Conservation (phyloP, 306 rosid genomes). For the Medicago arabica region DNA sequence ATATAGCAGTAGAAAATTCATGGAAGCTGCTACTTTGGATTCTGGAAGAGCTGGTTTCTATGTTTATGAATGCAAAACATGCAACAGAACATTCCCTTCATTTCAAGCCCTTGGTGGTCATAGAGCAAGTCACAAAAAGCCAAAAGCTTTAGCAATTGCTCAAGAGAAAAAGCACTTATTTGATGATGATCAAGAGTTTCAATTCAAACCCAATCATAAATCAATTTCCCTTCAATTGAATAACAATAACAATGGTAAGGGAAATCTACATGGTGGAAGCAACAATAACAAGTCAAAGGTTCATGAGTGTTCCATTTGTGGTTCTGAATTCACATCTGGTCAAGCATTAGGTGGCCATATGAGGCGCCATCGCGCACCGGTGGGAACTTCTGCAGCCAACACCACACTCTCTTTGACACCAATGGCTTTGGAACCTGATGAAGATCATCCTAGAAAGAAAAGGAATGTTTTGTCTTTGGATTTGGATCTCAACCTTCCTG, state of each 20-base stretch:
- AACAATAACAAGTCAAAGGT: conserved; percentile 49
- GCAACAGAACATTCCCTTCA: conserved; percentile 77
- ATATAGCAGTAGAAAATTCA: conserved; percentile 64
- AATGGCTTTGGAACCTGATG: conserved; percentile 52
- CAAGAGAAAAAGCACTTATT: conserved; percentile 38
- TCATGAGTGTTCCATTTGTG: conserved; percentile 85
- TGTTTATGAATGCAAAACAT: conserved; percentile 86
- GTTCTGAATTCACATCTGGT: conserved; percentile 85
- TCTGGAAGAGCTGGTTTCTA: conserved; percentile 53
- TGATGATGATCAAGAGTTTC: conserved; percentile 58
- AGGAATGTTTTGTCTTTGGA: conserved; percentile 66
- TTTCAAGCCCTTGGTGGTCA: conserved; percentile 93
- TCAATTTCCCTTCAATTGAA: conserved; percentile 59
- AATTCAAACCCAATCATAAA: conserved; percentile 44
- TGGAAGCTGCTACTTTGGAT: conserved; percentile 52
- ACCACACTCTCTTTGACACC: conserved; percentile 63
- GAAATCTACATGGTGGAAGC: conserved; percentile 37
- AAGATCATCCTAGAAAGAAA: conserved; percentile 57
- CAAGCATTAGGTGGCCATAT: conserved; percentile 95
- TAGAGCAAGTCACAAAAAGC: conserved; percentile 89
- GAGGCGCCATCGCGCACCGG: conserved; percentile 78
- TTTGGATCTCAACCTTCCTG: conserved; percentile 96
- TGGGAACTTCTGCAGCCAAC: conserved; percentile 32
- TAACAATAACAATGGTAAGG: conserved; percentile 50
- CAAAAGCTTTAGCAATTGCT: conserved; percentile 50